These are phyloP conservation scores for Lactifluus piperatus DNA, from an alignment of 768 basidiomycete species.

Conservation along the genomic window DNA sequence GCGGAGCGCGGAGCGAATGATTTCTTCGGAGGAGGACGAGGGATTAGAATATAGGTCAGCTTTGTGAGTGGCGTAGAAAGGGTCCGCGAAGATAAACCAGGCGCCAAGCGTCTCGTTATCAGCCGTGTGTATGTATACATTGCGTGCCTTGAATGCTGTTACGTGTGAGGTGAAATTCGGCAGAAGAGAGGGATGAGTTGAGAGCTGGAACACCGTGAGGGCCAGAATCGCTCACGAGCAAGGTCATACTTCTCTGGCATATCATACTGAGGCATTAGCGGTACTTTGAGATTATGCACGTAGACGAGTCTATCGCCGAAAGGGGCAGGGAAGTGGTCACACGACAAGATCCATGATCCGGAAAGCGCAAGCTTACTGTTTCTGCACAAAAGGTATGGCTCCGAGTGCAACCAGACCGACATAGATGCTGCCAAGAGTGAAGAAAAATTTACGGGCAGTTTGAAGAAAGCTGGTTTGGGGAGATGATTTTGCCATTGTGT, in stretches of 20 bases:
- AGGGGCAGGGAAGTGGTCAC: conserved; percentile 24
- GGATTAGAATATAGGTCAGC: conserved; percentile 33
- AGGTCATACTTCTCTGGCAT: conserved; percentile 72
- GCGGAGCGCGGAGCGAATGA: conserved; percentile 46
- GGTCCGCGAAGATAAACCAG: conserved; percentile 74
- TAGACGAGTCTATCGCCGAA: conserved; percentile 41
- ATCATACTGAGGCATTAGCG: conserved; percentile 54
- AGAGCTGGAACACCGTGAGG: not conserved
- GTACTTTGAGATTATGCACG: conserved; percentile 56
- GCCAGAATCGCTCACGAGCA: conserved; percentile 46
- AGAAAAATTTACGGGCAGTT: conserved; percentile 25
- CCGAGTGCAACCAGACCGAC: conserved; percentile 39
- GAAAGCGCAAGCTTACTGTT: conserved; percentile 42
- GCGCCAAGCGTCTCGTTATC: conserved; percentile 80
- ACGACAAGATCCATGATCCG: not conserved
- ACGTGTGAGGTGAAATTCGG: not conserved
- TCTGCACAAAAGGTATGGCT: conserved; percentile 55
- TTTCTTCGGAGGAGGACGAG: conserved; percentile 30
- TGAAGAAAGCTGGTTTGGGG: conserved; percentile 14
- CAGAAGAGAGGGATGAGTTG: not conserved
- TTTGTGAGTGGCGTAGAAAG: conserved; percentile 34
- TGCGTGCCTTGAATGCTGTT: conserved; percentile 47
- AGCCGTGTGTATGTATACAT: conserved; percentile 57
- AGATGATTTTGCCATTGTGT: not conserved
- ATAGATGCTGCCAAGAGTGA: conserved; percentile 46